Percentiles rank a stretch among this genome's conserved stretches.
Evolutionary conservation across 192 early-diverging fungal species (phyloP).

Genomic region (Rhizophagus sp.): DNA sequence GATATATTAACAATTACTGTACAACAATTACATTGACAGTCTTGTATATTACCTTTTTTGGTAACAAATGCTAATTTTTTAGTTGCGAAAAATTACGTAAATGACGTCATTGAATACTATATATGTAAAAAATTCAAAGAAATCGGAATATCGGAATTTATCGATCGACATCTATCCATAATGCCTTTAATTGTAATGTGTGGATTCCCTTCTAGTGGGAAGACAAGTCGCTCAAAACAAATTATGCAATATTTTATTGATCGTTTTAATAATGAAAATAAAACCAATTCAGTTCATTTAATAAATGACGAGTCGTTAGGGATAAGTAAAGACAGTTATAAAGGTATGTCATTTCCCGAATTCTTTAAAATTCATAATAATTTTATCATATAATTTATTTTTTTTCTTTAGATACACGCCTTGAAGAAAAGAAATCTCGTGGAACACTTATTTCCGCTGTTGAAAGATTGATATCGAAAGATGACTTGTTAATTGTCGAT

Average conservation of each 20-base stretch:
- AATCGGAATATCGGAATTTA: no score
- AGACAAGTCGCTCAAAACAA: constrained; percentile 78
- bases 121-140: no score
- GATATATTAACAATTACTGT: no score
- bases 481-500: constrained; percentile 91
- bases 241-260: constrained; percentile 61
- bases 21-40: no score
- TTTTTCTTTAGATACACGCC: constrained; percentile 33
- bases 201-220: constrained; percentile 90
- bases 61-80: no score
- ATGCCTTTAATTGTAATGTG: constrained; percentile 94
- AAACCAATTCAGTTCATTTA: constrained; percentile 57
- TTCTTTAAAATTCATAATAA: neutral
- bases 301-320: constrained; percentile 80
- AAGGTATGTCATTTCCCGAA: constrained; percentile 40
- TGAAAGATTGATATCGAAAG: constrained; percentile 78
- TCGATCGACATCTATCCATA: neutral
- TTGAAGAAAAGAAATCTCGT: constrained; percentile 89
- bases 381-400: neutral
- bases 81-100: no score
- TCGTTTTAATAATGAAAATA: constrained; percentile 39
- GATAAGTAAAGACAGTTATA: constrained; percentile 63
- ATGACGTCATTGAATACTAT: no score
- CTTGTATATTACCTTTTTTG: no score
- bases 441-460: constrained; percentile 86